These are phyloP conservation scores for Aspergillus clavatus DNA, from an alignment of 2,329 filamentous ascomycete genomes.

Conservation along the genomic window DNA sequence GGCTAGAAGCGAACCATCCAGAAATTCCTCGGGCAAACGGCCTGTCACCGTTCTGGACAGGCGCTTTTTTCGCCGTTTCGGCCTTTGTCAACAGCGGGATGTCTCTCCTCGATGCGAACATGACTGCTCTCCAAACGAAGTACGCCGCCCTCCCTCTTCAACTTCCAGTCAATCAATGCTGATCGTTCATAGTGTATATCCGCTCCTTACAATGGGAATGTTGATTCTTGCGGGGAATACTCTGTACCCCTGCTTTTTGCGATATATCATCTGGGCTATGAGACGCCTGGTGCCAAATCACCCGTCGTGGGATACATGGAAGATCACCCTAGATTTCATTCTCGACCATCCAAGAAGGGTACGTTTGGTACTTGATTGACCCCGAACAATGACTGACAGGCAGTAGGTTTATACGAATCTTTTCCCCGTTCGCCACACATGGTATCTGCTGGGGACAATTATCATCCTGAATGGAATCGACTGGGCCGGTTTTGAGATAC, in stretches of 20 bases:
- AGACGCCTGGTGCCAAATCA: constrained; percentile 25
- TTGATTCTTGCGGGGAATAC: constrained; percentile 63
- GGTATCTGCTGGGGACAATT: constrained; percentile 61
- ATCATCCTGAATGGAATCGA: constrained; percentile 58
- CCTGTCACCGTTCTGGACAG: constrained; percentile 46
- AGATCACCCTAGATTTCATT: constrained; percentile 31
- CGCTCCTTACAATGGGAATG: constrained; percentile 48
- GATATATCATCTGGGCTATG: constrained; percentile 55
- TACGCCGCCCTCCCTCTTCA: constrained; percentile 7
- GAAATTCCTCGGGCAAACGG: constrained; percentile 42
- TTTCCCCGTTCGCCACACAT: constrained; percentile 60
- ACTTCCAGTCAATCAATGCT: constrained; percentile 1
- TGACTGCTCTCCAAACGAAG: constrained; percentile 43
- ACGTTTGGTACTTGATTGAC: too few relatives aligned
- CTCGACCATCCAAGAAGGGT: constrained; percentile 32
- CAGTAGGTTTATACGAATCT: constrained; percentile 41
- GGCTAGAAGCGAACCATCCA: constrained; percentile 41
- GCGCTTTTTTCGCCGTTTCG: constrained; percentile 49
- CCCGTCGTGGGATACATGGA: constrained; percentile 27
- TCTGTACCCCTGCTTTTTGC: constrained; percentile 60
- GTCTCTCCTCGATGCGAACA: constrained; percentile 51
- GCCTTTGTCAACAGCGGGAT: constrained; percentile 54
- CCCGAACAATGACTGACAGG: constrained; percentile 10
- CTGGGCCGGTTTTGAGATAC: constrained; percentile 61
- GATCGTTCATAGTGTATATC: constrained; percentile 29